Evolutionary conservation across 2,329 filamentous ascomycete genomes (phyloP), one percentile per base, ranked within the genome.

Genomic region (Pestalotiopsis fici): DNA sequence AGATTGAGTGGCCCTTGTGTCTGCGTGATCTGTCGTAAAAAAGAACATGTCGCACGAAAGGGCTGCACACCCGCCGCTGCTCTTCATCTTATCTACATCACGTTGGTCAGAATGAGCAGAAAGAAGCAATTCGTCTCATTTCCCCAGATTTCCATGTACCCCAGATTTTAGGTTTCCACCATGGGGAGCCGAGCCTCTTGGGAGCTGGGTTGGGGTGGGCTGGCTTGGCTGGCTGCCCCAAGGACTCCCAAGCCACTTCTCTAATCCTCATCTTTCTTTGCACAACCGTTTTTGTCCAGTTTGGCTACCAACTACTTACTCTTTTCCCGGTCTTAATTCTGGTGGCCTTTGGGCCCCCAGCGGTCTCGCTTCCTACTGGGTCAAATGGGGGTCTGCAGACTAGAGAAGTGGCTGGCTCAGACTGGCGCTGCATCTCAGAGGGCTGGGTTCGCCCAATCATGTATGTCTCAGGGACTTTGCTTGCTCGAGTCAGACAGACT

Each of bases 141-240:
- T 35, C 57, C 57, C 57, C 28, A 35, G 57, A 21, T 60, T 60
- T 60, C 55, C 25, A 35, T 31, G 57, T 60, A 60, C 57, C 57
- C 57, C 57, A 60, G 57, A 60, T 60, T 60, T 60, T 60, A 60
- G 57, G 57, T 60, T 60, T 60, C 31, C 57, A 35, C 57, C 28
- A 60, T n/a, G 15, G 43, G 11, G 18, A 43, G 39, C 56, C 56
- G 56, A 59, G 15, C 56, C 56, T 27, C 57, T 21, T 3, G 31
- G 31, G 31, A 7, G 31, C n/a, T 35, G 31, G 31, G 31, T 35
- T 35, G 31, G 31, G 6, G 11, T 35, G 31, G 11, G 31, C 31
- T 35, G 31, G n/a, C 9, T 15, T n/a, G 43, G 43, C 6, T 50
- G 43, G 43, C 18, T 50, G n/a, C n/a, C n/a, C n/a, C n/a, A n/a